These are phyloP conservation scores for Exserohilum turcica DNA, from an alignment of 2,329 filamentous ascomycete genomes.

Conservation along the genomic window DNA sequence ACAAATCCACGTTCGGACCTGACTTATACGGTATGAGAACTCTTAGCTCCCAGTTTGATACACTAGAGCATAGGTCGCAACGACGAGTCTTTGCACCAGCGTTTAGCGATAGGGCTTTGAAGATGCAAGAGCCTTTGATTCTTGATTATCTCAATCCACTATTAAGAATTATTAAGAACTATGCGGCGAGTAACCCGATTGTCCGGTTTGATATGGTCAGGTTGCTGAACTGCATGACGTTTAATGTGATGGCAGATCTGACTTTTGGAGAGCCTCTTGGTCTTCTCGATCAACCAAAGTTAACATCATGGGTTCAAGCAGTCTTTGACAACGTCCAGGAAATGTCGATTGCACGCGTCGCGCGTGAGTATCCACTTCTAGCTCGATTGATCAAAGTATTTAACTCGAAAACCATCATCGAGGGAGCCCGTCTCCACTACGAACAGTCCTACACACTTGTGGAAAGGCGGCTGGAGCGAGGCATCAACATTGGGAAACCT, in stretches of 20 bases:
- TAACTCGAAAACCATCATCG: constrained; percentile 7
- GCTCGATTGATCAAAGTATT: background rate
- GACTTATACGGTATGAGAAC: background rate
- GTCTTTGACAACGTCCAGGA: constrained; percentile 24
- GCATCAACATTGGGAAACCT: constrained; percentile 14
- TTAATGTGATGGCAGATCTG: constrained; percentile 31
- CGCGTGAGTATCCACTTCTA: background rate
- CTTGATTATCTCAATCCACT: constrained; percentile 36
- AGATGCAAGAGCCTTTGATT: constrained; percentile 44
- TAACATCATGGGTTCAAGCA: constrained; percentile 35
- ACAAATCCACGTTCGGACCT: background rate
- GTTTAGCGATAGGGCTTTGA: constrained; percentile 44
- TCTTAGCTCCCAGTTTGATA: background rate
- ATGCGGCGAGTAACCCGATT: background rate
- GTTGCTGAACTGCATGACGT: background rate
- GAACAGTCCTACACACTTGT: too few species aligned
- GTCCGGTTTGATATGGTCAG: background rate
- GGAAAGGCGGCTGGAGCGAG: background rate
- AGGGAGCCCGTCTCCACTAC: constrained; percentile 16
- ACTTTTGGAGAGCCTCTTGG: constrained; percentile 37
- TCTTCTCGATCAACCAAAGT: constrained; percentile 19
- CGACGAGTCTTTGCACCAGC: constrained; percentile 31
- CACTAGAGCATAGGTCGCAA: background rate
- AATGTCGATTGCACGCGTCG: background rate
- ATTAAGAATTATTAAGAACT: background rate